Evolutionary conservation across 1,139 yeast genomes (phyloP).

Genomic region (Geotrichum candidum): DNA sequence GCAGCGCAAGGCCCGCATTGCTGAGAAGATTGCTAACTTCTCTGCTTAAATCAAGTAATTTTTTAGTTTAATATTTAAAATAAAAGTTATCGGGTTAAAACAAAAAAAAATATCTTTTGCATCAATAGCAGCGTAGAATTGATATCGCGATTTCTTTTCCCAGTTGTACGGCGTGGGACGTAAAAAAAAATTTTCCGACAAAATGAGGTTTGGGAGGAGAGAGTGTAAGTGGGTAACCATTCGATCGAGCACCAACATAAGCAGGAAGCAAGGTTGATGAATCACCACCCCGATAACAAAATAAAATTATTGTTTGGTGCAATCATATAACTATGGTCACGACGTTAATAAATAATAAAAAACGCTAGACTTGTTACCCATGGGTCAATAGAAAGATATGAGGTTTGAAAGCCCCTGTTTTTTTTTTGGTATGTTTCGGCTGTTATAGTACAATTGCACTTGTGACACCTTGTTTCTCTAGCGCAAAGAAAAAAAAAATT

Average conservation of each 20-base stretch:
- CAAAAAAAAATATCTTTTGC: too few relatives aligned
- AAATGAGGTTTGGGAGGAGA: neutral
- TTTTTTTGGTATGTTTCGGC: too few relatives aligned
- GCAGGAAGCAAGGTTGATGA: neutral
- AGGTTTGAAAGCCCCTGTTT: too few relatives aligned
- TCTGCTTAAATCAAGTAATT: constrained; percentile 12
- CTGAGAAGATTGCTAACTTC: constrained; percentile 70
- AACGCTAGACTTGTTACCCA: too few relatives aligned
- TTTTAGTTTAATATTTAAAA: neutral
- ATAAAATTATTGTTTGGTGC: neutral
- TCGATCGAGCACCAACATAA: neutral
- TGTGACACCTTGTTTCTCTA: too few relatives aligned
- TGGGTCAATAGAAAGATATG: too few relatives aligned
- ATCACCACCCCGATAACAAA: neutral
- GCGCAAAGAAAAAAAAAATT: too few relatives aligned
- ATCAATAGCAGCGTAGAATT: neutral
- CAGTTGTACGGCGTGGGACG: neutral
- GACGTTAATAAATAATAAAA: too few relatives aligned
- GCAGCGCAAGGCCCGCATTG: constrained; percentile 85
- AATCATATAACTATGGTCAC: too few relatives aligned
- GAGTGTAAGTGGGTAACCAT: neutral
- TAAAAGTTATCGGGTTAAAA: neutral
- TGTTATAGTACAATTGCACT: too few relatives aligned
- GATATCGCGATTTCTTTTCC: neutral
- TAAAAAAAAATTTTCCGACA: neutral